Evolutionary conservation across 768 basidiomycete species (phyloP), one percentile per base, ranked within the genome.

Genomic region (Neoboletus subvelutipes): DNA sequence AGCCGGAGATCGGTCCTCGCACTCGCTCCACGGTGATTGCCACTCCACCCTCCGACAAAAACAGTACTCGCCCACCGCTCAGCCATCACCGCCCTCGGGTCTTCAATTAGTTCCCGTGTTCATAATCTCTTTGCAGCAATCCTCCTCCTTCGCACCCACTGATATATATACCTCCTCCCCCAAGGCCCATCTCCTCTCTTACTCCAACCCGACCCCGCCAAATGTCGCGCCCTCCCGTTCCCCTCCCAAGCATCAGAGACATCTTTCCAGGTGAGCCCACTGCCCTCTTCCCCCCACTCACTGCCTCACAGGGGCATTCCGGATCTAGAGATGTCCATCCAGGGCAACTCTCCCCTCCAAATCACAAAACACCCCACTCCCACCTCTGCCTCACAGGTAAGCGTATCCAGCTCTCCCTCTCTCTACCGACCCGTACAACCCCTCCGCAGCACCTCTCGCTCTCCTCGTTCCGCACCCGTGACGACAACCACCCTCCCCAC

Each of bases 241-340:
- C 76, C 2, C 70, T 83, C 28, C 82, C 82, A 26, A 79, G 79
- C 61, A 82, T 82, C 34, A 74, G 77, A 22, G 80, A 83, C 57
- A 80, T 83, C 75, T 84, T 83, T 58, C 82, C 82, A 45, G 80
- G 82, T 79, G 60, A 42, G 72, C 54, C 13, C 22, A 28, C 31
- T 28, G 22, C 51, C 31, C 41, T 18, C 7, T 15, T 46, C 10
- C 31, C 9, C 12, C 45, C 31, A 33, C 45, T 20, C 50, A n/a
- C 18, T 6, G n/a, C 41, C 57, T 39, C 45, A 36, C 51, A 63
- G 61, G 55, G 52, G 55, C 41, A 39, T 37, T 6, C 54, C 57
- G 29, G 41, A 33, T 45, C 55, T 31, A 62, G 61, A 69, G 45
- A 69, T 69, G 65, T 57, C 66, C 52, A 65, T 61, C n/a, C 59